Base-by-base conservation (phyloP, 345 rosid genomes). In the Pugionium cornutum region DNA sequence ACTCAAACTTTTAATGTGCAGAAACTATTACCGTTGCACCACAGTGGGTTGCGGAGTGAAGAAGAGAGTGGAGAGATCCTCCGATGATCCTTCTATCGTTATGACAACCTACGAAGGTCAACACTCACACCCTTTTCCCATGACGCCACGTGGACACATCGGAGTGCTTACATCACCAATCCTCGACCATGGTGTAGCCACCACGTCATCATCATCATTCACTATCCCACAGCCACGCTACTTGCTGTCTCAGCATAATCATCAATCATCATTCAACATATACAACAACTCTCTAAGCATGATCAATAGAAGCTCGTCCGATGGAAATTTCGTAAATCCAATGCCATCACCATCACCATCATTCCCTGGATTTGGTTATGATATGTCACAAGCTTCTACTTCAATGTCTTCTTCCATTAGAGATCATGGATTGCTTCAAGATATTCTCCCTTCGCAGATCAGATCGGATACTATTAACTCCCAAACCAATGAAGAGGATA, bases 21-120 rank as follows among this genome's bases (percentile, higher is more conserved):
- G 99, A 83, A 95, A 96, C 80, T 95, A 95, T 46, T 95, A 95
- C 56, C 96, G 99, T 67, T 95, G 99, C 97, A 91, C 99, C 33
- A 91, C 66, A 30, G 82, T 83, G 1, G 95, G 85, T 39, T 95
- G 99, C 11, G 97, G 95, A 2, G 97, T 95, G 81, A 95, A 95
- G 92, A 95, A 95, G 82, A 79, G 96, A 70, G 99, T 95, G 28
- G 99, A 95, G 88, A 81, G 99, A 81, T 89, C 95, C 18, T 85
- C 83, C 4, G 89, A 85, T 4, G 97, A 95, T 74, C 78, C 95
- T 1, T 62, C 89, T 3, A 80, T 80, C 41, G 97, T 95, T 0
- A 88, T 95, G 3, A 95, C 99, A 4, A 95, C 99, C 7, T 95
- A 95, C 76, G 99, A 95, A 79, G 99, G 99, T 5, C 91, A 95